phyloP scores from a whole-genome alignment of 139 green algal genomes.

The Coccomyxa sp. region DNA sequence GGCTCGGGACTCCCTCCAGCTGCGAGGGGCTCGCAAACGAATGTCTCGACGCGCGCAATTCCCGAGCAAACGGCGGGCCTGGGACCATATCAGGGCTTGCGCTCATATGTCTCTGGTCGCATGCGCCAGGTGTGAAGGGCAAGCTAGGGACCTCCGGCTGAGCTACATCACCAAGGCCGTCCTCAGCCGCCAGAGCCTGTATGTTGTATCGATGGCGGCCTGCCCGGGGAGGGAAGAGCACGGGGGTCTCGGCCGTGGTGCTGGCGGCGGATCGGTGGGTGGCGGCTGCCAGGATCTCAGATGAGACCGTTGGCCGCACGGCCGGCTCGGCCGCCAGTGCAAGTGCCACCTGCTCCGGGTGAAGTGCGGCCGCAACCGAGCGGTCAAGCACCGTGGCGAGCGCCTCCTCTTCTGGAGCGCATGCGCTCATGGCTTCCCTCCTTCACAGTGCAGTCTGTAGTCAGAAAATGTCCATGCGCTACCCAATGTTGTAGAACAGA shows the following conservation, averaged over 20 bases:
- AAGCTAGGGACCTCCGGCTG: background rate
- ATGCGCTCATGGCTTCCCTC: background rate
- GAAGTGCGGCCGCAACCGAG: background rate
- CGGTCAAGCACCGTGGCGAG: background rate
- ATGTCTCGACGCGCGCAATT: no score
- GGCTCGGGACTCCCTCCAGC: no score
- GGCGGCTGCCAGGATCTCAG: background rate
- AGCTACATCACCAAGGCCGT: background rate
- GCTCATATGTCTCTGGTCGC: no score
- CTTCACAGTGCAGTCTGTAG: background rate
- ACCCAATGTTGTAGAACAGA: background rate
- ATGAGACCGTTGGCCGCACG: background rate
- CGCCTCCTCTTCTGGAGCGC: background rate
- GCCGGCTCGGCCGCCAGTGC: background rate
- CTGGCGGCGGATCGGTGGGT: no score
- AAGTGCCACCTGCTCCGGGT: background rate
- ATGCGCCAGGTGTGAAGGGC: background rate
- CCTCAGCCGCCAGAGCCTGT: background rate
- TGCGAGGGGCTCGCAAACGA: no score
- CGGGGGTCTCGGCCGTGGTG: background rate
- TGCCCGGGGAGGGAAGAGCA: no score
- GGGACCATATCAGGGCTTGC: no score
- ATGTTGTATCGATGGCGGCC: no score
- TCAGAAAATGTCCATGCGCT: no score
- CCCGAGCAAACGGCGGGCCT: no score